Evolutionary conservation across 352 stramenopile species (phyloP).

Genomic region (Pythium sukuiense): DNA sequence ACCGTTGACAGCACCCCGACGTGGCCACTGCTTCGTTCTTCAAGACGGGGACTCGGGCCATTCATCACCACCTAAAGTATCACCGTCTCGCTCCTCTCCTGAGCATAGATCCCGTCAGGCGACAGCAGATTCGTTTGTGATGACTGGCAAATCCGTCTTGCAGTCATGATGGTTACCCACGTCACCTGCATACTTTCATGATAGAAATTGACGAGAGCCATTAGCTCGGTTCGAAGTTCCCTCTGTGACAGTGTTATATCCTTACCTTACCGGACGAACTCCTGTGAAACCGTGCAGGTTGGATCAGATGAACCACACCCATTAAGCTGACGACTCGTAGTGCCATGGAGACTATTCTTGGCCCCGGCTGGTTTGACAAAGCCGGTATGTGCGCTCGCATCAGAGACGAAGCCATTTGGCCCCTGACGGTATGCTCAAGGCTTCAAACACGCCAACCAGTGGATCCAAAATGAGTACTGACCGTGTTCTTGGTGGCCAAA

Average conservation of each 20-base stretch:
- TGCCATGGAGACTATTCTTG: not conserved
- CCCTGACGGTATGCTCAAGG: not conserved
- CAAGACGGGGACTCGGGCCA: not conserved
- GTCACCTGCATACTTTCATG: not conserved
- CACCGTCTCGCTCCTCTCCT: not conserved
- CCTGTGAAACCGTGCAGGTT: not conserved
- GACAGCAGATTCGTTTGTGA: slow-evolving; percentile 3
- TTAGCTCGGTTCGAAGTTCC: not conserved
- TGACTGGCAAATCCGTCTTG: slow-evolving; percentile 1
- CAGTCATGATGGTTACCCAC: not conserved
- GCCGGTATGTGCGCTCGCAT: not conserved
- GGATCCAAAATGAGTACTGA: not conserved
- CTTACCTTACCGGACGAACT: slow-evolving; percentile 6
- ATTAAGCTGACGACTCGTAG: not conserved
- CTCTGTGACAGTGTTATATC: not conserved
- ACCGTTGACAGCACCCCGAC: not conserved
- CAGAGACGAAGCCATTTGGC: not conserved
- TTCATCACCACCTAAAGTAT: not conserved
- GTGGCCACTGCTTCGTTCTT: not conserved
- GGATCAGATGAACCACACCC: not conserved
- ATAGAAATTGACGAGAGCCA: not conserved
- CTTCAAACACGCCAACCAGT: not conserved
- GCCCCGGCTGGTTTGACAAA: not conserved
- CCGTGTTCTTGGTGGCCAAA: slow-evolving; percentile 1
- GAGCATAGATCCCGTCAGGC: not conserved